Conservation (phyloP, 2,329 filamentous ascomycete genomes). For the Tolypocladium guangdongense region DNA sequence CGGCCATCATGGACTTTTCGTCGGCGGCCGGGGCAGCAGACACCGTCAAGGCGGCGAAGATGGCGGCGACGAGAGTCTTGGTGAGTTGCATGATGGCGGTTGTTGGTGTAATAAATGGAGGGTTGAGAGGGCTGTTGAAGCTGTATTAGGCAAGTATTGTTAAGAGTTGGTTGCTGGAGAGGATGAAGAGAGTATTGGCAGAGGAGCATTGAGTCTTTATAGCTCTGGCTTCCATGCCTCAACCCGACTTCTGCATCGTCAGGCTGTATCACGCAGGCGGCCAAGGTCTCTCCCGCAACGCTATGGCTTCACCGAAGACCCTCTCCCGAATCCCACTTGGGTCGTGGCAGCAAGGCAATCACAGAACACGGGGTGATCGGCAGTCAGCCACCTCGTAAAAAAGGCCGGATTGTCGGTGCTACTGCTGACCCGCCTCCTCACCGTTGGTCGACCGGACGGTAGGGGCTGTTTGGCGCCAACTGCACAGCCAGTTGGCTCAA, state of each 20-base stretch:
- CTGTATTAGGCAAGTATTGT: not conserved
- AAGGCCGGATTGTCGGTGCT: not conserved
- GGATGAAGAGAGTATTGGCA: not conserved
- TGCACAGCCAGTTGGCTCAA: not conserved
- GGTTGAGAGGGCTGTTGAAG: not conserved
- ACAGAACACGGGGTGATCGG: conserved; percentile 2
- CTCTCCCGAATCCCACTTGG: not conserved
- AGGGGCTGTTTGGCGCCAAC: not conserved
- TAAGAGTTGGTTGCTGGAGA: not conserved
- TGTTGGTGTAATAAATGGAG: not conserved
- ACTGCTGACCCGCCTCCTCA: not conserved
- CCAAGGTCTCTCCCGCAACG: not conserved
- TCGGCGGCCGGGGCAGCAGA: conserved; percentile 22
- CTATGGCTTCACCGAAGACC: not conserved
- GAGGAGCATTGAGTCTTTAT: not conserved
- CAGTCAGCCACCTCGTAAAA: not conserved
- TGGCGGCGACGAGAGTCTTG: conserved; percentile 23
- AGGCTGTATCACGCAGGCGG: not conserved
- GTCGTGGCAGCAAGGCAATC: not conserved
- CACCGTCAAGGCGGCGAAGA: conserved; percentile 24
- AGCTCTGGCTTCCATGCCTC: not conserved
- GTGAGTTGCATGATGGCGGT: conserved; percentile 32
- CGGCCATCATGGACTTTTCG: conserved; percentile 28
- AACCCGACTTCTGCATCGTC: not conserved
- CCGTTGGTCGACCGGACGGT: not conserved